phyloP scores from a whole-genome alignment of 192 early-diverging fungal species.

The Coemansia guatemalensis region DNA sequence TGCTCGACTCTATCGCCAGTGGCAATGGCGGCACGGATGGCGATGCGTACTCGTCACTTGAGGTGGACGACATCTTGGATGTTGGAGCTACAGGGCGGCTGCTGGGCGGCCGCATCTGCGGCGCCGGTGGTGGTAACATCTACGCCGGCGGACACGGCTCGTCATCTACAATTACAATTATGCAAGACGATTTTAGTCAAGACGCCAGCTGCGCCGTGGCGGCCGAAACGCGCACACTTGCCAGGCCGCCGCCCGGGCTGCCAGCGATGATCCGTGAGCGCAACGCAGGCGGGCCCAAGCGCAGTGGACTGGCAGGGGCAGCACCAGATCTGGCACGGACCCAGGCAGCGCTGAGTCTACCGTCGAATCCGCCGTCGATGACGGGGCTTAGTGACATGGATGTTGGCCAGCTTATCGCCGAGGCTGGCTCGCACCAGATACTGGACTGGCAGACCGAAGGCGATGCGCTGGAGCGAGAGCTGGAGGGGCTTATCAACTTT shows the following conservation, averaged over 20 bases:
- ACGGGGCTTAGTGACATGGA: conserved; percentile 24
- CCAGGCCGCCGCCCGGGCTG: conserved; percentile 39
- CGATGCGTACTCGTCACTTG: conserved; percentile 34
- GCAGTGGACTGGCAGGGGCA: not conserved
- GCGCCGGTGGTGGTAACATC: not conserved
- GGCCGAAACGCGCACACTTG: conserved; percentile 1
- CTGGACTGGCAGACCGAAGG: conserved; percentile 39
- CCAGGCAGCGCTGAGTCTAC: conserved; percentile 17
- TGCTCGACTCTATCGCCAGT: conserved; percentile 48
- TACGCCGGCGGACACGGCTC: conserved; percentile 32
- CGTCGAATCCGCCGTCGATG: conserved; percentile 39
- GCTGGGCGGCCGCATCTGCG: conserved; percentile 13
- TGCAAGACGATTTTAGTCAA: conserved; percentile 39
- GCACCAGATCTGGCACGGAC: not conserved
- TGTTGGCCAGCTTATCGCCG: conserved; percentile 25
- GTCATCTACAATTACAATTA: conserved; percentile 51
- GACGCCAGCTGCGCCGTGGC: conserved; percentile 7
- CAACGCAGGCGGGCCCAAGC: conserved; percentile 11
- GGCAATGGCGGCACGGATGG: conserved; percentile 16
- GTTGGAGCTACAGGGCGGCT: conserved; percentile 11
- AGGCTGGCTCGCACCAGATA: conserved; percentile 11
- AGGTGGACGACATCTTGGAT: conserved; percentile 24
- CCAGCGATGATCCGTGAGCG: conserved; percentile 29
- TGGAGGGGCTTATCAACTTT: conserved; percentile 55
- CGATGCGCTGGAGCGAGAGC: conserved; percentile 45